phyloP scores from a whole-genome alignment of 768 basidiomycete species.

The Clitopilus passeckerianus region DNA sequence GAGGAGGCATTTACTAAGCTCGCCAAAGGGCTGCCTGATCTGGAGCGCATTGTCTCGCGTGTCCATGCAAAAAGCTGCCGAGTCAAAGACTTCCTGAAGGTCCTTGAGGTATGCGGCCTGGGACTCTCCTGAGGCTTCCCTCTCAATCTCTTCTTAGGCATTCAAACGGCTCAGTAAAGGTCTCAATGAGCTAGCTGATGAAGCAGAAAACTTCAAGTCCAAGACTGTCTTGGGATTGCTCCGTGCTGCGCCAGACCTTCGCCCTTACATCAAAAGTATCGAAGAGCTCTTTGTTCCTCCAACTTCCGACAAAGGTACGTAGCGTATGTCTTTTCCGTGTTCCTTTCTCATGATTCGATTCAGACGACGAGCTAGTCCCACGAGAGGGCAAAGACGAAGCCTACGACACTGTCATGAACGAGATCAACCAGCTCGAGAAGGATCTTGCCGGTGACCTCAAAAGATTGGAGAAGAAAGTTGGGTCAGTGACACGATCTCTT shows the following conservation, averaged over 20 bases:
- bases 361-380: constrained; percentile 75
- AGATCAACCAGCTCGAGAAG: constrained; percentile 67
- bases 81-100: constrained; percentile 83
- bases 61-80: constrained; percentile 91
- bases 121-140: not conserved
- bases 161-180: constrained; percentile 74
- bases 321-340: not conserved
- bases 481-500: constrained; percentile 34
- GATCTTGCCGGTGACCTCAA: constrained; percentile 65
- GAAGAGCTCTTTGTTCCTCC: constrained; percentile 63
- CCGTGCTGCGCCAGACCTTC: constrained; percentile 76
- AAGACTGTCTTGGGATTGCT: constrained; percentile 72
- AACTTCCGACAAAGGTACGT: constrained; percentile 51
- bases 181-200: constrained; percentile 54
- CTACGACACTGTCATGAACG: constrained; percentile 73
- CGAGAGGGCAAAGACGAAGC: constrained; percentile 79
- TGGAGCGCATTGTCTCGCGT: constrained; percentile 91
- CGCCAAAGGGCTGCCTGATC: constrained; percentile 82
- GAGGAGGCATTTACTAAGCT: constrained; percentile 70
- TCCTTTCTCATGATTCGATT: constrained; percentile 2
- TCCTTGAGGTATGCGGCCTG: constrained; percentile 52
- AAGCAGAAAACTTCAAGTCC: constrained; percentile 71
- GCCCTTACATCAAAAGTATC: constrained; percentile 66
- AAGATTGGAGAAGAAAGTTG: constrained; percentile 60
- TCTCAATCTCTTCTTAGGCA: constrained; percentile 35